Conservation (phyloP, 257 asterid genomes). For the Buddleja alternifolia region DNA sequence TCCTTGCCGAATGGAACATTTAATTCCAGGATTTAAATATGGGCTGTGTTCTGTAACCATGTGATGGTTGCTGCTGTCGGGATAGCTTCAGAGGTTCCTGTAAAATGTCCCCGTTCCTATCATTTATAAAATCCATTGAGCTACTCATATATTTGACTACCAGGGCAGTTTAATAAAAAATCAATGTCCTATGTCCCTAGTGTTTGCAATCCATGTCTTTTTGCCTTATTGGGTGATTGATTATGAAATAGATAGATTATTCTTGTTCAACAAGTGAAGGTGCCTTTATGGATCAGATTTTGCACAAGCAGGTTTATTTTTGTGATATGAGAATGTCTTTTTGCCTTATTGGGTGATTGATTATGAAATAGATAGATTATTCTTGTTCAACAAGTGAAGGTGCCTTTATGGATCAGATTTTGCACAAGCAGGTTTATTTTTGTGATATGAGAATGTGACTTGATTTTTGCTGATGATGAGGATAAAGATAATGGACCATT, state of each 20-base stretch:
- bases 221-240: neutral
- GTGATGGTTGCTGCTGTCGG: neutral
- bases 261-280: neutral
- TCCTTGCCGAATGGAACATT: neutral
- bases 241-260: neutral
- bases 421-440: conserved; percentile 10
- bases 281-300: neutral
- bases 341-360: neutral
- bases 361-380: neutral
- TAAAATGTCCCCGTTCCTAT: neutral
- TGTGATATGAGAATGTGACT: neutral
- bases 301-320: conserved; percentile 10
- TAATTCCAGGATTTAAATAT: neutral
- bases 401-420: neutral
- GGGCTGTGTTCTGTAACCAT: conserved; percentile 10
- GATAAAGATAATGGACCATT: neutral
- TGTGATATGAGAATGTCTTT: neutral
- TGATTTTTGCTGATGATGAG: conserved; percentile 16
- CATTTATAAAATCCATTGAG: neutral
- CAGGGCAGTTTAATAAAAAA: neutral
- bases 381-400: neutral
- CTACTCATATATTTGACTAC: neutral
- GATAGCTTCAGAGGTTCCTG: conserved; percentile 9
- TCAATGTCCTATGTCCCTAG: neutral
- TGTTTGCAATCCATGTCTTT: neutral